Percentiles rank a stretch among this genome's conserved stretches.
These are phyloP conservation scores for Moesziomyces globuligerus DNA, from an alignment of 1,284 basidiomycete species.

Conservation along the genomic window DNA sequence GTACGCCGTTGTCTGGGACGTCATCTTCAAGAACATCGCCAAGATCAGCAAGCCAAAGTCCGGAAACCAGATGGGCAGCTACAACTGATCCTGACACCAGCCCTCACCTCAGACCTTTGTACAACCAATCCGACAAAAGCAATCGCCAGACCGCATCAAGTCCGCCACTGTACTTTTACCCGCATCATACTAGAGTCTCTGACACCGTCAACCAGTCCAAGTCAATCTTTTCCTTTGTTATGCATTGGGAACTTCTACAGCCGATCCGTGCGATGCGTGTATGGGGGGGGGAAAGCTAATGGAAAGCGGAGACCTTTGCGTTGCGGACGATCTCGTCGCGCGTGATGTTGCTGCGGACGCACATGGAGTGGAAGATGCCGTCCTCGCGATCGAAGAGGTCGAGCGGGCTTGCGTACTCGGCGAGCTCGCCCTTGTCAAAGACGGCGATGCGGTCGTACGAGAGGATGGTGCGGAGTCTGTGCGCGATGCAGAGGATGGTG, in stretches of 20 bases:
- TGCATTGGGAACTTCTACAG: too few relatives aligned
- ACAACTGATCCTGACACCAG: conserved; percentile 10
- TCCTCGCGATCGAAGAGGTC: conserved; percentile 72
- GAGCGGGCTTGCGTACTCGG: conserved; percentile 77
- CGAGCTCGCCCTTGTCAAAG: conserved; percentile 78
- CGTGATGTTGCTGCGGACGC: conserved; percentile 77
- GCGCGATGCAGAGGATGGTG: conserved; percentile 81
- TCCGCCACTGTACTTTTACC: too few relatives aligned
- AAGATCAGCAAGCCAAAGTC: conserved; percentile 52
- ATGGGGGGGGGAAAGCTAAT: background rate
- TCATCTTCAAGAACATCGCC: conserved; percentile 46
- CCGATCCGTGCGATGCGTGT: too few relatives aligned
- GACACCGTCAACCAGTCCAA: too few relatives aligned
- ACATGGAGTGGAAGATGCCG: conserved; percentile 77
- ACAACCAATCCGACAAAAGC: too few relatives aligned
- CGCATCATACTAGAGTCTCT: too few relatives aligned
- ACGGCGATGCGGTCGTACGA: conserved; percentile 82
- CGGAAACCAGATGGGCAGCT: conserved; percentile 50
- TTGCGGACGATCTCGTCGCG: conserved; percentile 69
- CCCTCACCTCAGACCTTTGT: too few relatives aligned
- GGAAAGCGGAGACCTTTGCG: conserved; percentile 7
- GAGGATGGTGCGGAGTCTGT: conserved; percentile 80
- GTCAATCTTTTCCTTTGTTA: too few relatives aligned
- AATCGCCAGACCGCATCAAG: too few relatives aligned
- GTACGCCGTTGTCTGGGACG: conserved; percentile 47